A percentile compares a stretch with the other conserved stretches of the same genome.
Evolutionary conservation across 176 grass and related monocot genomes (phyloP).

Genomic region (Zoysia japonica): DNA sequence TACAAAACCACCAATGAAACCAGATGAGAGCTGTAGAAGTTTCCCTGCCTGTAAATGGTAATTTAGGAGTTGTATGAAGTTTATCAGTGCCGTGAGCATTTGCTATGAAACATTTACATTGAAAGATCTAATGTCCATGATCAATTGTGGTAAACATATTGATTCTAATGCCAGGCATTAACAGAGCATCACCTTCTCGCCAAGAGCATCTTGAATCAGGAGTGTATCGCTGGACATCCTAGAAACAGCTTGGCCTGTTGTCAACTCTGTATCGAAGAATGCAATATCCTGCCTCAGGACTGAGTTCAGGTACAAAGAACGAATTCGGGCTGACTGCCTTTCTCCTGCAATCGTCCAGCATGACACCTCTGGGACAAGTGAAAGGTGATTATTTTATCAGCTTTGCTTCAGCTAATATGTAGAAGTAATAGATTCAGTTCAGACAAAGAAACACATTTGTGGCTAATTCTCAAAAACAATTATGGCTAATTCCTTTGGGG

Average conservation of each 20-base stretch:
- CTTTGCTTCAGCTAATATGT: not conserved
- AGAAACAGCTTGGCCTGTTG: constrained; percentile 55
- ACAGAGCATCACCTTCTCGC: constrained; percentile 49
- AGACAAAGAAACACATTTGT: not conserved
- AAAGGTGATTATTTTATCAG: constrained; percentile 12
- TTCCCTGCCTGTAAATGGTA: constrained; percentile 63
- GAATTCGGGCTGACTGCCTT: constrained; percentile 55
- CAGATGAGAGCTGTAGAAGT: constrained; percentile 53
- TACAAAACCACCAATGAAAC: constrained; percentile 61
- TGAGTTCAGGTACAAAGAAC: constrained; percentile 55
- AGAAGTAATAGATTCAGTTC: not conserved
- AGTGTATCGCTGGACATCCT: constrained; percentile 58
- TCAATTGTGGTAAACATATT: not conserved
- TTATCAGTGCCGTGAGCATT: not conserved
- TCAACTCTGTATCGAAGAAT: constrained; percentile 66
- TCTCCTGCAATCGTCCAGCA: constrained; percentile 64
- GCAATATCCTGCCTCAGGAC: constrained; percentile 58
- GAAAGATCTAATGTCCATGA: not conserved
- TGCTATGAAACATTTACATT: not conserved
- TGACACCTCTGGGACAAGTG: constrained; percentile 50
- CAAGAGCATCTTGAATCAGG: constrained; percentile 56
- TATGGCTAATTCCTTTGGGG: not conserved
- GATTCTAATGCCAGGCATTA: not conserved
- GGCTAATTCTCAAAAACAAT: not conserved
- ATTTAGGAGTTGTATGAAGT: constrained; percentile 1